Conservation (phyloP, 331 rosid genomes). For the Telfairia occidentalis region DNA sequence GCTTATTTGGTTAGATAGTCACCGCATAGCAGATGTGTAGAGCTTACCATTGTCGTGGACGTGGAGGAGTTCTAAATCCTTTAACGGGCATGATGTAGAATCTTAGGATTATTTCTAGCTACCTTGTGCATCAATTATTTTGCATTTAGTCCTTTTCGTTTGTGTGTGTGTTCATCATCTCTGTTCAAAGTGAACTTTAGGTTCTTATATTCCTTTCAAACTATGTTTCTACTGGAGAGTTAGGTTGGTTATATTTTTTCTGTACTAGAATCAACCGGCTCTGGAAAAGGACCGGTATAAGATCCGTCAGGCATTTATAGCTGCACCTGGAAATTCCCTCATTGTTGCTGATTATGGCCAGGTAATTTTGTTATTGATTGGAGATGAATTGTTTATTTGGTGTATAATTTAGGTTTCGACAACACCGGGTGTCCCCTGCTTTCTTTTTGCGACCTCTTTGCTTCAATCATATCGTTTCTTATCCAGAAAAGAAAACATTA, state of each 20-base stretch:
- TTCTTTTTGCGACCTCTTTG: not conserved
- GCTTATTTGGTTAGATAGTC: not conserved
- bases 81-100: not conserved
- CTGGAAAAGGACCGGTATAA: slow-evolving; percentile 92
- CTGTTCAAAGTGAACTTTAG: not conserved
- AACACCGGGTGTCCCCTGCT: not conserved
- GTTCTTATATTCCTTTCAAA: slow-evolving; percentile 1
- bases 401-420: not conserved
- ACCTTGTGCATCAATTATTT: not conserved
- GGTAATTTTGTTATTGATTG: slow-evolving; percentile 28
- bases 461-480: not conserved
- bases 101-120: not conserved
- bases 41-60: not conserved
- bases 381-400: not conserved
- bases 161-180: not conserved
- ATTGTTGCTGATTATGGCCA: slow-evolving; percentile 97
- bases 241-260: slow-evolving; percentile 13
- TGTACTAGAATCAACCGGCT: slow-evolving; percentile 88
- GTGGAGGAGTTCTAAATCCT: not conserved
- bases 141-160: not conserved
- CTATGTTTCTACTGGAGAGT: slow-evolving; percentile 4
- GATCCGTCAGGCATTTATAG: slow-evolving; percentile 89
- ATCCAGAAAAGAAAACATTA: not conserved
- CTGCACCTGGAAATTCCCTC: slow-evolving; percentile 86
- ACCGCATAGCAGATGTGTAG: not conserved